phyloP scores from a whole-genome alignment of 2,329 filamentous ascomycete species.

The Aphanocladium album region DNA sequence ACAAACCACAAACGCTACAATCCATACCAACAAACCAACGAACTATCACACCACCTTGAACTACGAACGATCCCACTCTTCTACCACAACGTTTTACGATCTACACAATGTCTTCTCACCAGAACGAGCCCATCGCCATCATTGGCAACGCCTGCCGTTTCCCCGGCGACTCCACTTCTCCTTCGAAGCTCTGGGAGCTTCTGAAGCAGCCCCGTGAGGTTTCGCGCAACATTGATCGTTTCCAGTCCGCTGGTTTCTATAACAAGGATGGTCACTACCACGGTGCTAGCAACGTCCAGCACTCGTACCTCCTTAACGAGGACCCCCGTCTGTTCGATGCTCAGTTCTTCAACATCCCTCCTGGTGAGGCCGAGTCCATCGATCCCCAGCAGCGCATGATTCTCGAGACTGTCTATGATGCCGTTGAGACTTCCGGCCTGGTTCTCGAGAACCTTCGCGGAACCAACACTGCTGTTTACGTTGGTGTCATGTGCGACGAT shows the following conservation, averaged over 20 bases:
- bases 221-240: slow-evolving; percentile 18
- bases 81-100: not conserved
- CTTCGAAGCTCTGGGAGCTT: slow-evolving; percentile 19
- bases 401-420: slow-evolving; percentile 33
- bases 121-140: slow-evolving; percentile 21
- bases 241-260: slow-evolving; percentile 19
- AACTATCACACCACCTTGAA: not conserved
- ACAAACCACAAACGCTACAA: not conserved
- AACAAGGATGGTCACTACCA: slow-evolving; percentile 21
- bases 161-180: slow-evolving; percentile 17
- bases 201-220: slow-evolving; percentile 17
- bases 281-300: slow-evolving; percentile 24
- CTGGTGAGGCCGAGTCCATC: slow-evolving; percentile 21
- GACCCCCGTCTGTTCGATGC: slow-evolving; percentile 20
- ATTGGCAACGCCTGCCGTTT: slow-evolving; percentile 21
- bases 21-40: not conserved
- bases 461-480: slow-evolving; percentile 21
- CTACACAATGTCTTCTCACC: slow-evolving; percentile 11
- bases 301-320: slow-evolving; percentile 24
- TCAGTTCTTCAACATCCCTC: slow-evolving; percentile 16
- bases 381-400: slow-evolving; percentile 30
- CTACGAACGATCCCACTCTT: not conserved
- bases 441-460: slow-evolving; percentile 23
- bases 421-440: slow-evolving; percentile 23
- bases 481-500: slow-evolving; percentile 20